phyloP scores from a whole-genome alignment of 2,329 filamentous ascomycete genomes.

The Ceratocystis destructans region DNA sequence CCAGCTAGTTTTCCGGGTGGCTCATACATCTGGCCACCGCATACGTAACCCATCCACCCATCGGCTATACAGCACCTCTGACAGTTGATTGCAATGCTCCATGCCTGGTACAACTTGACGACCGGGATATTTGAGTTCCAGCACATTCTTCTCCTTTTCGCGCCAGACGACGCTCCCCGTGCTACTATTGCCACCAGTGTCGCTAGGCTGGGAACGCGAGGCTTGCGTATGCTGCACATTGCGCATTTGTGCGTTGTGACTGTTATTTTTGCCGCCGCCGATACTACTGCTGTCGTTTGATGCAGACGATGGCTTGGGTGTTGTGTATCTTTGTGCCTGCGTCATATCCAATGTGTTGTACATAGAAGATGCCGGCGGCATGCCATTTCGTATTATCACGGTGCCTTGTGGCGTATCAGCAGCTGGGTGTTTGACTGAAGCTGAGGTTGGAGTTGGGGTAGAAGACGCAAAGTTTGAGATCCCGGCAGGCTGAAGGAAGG shows the following conservation, averaged over 20 bases:
- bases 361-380: neutral
- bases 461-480: conserved; percentile 15
- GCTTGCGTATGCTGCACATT: conserved; percentile 57
- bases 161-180: conserved; percentile 11
- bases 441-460: no score
- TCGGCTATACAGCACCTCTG: conserved; percentile 77
- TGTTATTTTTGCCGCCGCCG: neutral
- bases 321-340: conserved; percentile 1
- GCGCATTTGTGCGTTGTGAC: conserved; percentile 36
- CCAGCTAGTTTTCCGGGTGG: no score
- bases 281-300: neutral
- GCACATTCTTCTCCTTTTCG: conserved; percentile 25
- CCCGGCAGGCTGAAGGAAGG: conserved; percentile 29
- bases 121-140: conserved; percentile 43
- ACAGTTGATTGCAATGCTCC: conserved; percentile 82
- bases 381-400: conserved; percentile 33
- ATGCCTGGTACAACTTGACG: conserved; percentile 52
- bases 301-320: conserved; percentile 20
- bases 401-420: conserved; percentile 37
- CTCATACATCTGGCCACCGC: conserved; percentile 44
- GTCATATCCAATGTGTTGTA: conserved; percentile 18
- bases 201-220: conserved; percentile 28
- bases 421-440: conserved; percentile 5
- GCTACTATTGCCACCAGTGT: conserved; percentile 25
- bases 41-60: conserved; percentile 76